Evolutionary conservation across 2,329 filamentous ascomycete species (phyloP).

Genomic region (Periconia digitata): DNA sequence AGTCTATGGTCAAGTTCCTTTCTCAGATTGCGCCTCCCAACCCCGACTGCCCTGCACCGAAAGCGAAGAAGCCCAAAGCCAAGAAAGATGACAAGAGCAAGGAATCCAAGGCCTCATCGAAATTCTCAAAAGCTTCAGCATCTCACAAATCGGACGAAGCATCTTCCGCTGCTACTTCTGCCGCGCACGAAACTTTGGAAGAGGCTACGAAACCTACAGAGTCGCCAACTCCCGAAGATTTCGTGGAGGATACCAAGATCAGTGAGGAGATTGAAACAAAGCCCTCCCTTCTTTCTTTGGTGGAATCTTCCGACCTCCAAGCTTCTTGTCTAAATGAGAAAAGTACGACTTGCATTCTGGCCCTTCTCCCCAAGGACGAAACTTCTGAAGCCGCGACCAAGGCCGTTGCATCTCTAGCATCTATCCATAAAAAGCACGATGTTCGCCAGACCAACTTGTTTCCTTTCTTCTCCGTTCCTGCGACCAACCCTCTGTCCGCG

Average conservation of each 20-base stretch:
- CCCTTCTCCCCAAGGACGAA: constrained; percentile 45
- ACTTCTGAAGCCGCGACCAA: constrained; percentile 50
- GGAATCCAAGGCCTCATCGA: constrained; percentile 49
- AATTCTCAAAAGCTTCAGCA: constrained; percentile 54
- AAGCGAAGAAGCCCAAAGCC: constrained; percentile 47
- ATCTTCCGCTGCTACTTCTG: constrained; percentile 49
- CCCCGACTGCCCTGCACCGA: constrained; percentile 65
- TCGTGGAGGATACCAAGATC: constrained; percentile 47
- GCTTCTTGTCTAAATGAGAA: constrained; percentile 73
- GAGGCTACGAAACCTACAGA: constrained; percentile 54
- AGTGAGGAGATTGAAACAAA: constrained; percentile 53
- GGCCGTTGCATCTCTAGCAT: constrained; percentile 63
- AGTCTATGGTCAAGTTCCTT: constrained; percentile 78
- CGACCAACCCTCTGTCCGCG: constrained; percentile 59
- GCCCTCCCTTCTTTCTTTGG: constrained; percentile 67
- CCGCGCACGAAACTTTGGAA: constrained; percentile 55
- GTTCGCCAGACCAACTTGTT: constrained; percentile 70
- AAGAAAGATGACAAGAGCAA: constrained; percentile 50
- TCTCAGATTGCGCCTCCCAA: constrained; percentile 78
- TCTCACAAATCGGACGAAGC: constrained; percentile 55
- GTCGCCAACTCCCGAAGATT: constrained; percentile 54
- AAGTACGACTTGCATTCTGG: constrained; percentile 81
- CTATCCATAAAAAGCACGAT: constrained; percentile 75
- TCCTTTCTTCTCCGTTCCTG: constrained; percentile 77
- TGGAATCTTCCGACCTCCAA: constrained; percentile 64